These are phyloP conservation scores for Boletus pseudo-olivaceus DNA, from an alignment of 768 basidiomycete genomes.

Conservation along the genomic window DNA sequence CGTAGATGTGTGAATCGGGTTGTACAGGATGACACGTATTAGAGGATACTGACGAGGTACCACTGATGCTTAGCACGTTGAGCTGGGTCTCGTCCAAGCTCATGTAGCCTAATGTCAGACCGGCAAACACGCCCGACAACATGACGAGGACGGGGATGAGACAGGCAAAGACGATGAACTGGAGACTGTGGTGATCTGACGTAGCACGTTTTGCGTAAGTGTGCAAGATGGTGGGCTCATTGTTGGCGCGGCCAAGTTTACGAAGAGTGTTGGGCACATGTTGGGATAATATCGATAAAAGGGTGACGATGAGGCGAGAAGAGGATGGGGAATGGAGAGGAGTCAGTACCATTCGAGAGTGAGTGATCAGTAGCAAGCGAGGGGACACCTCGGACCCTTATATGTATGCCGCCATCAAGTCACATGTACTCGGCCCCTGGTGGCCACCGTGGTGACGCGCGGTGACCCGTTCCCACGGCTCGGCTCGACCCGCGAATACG, in stretches of 20 bases:
- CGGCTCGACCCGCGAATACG: too few relatives aligned
- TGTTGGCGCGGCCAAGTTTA: slow-evolving; percentile 7
- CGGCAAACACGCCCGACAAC: slow-evolving; percentile 84
- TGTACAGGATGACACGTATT: neutral
- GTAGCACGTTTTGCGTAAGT: slow-evolving; percentile 31
- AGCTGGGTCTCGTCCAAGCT: slow-evolving; percentile 90
- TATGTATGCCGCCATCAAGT: neutral
- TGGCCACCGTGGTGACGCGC: too few relatives aligned
- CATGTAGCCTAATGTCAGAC: slow-evolving; percentile 90
- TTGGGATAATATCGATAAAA: slow-evolving; percentile 41
- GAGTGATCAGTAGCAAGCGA: neutral
- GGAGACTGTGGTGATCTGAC: slow-evolving; percentile 13
- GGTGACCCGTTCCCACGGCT: too few relatives aligned
- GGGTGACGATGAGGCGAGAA: slow-evolving; percentile 43
- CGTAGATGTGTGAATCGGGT: neutral
- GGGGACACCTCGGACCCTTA: neutral
- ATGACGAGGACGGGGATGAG: slow-evolving; percentile 85
- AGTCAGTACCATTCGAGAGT: slow-evolving; percentile 39
- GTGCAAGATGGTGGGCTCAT: slow-evolving; percentile 19
- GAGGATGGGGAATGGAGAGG: slow-evolving; percentile 33
- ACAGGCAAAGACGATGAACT: slow-evolving; percentile 41
- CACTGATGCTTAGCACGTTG: slow-evolving; percentile 80
- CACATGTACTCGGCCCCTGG: too few relatives aligned
- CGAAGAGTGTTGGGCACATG: slow-evolving; percentile 43
- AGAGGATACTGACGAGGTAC: slow-evolving; percentile 60